Percentiles rank a stretch among this genome's conserved stretches.
phyloP scores from a whole-genome alignment of 108 stramenopile species.

The Parmales sp. region DNA sequence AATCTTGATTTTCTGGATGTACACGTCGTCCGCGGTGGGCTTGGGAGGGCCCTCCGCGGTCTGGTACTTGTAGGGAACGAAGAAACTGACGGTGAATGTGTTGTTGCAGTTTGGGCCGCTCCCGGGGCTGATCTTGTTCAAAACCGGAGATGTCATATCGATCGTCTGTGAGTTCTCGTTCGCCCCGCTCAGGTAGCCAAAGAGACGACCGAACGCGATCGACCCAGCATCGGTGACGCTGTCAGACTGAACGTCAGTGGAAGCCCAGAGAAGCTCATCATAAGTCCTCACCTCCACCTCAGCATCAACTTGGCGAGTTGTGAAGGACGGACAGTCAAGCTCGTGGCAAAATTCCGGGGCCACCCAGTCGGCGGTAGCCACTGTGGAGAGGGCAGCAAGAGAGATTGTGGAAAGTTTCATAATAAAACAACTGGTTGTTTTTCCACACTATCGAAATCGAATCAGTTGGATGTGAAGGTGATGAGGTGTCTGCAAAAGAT shows the following conservation, averaged over 20 bases:
- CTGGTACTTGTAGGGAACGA: constrained; percentile 5
- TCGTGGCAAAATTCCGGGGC: constrained; percentile 7
- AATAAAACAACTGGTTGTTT: no score
- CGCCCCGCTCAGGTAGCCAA: neutral
- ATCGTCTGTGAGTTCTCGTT: neutral
- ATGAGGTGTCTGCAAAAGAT: no score
- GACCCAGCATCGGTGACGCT: neutral
- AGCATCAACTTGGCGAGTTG: neutral
- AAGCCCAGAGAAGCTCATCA: neutral
- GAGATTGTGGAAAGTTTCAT: no score
- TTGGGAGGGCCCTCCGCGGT: neutral
- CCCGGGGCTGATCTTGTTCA: neutral
- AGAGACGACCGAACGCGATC: neutral
- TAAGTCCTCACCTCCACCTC: neutral
- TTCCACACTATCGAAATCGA: no score
- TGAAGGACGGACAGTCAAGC: constrained; percentile 9
- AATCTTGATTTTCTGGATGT: neutral
- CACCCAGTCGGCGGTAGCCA: no score
- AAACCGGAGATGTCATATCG: constrained; percentile 3
- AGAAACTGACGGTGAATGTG: neutral
- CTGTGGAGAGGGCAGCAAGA: no score
- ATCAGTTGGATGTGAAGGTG: no score
- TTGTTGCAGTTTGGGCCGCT: neutral
- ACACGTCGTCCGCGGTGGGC: neutral
- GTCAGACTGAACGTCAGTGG: neutral